Evolutionary conservation across 805 yeast genomes (phyloP), one percentile per base, ranked within the genome.

Genomic region (Vanderwaltozyma yarrowii): DNA sequence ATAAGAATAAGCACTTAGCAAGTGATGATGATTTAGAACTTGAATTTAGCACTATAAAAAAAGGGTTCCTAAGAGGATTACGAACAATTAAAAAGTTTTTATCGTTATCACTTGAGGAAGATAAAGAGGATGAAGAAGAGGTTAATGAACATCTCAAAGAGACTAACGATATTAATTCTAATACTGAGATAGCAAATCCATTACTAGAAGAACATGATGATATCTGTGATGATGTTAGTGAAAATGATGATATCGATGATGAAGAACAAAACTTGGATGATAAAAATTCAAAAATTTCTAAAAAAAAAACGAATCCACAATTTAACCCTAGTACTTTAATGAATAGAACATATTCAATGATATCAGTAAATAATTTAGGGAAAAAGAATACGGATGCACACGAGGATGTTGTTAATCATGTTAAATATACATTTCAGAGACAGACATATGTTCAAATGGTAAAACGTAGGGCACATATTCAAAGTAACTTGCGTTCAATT

Each of bases 401-500:
- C 14, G 16, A 6, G 17, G 32, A 30, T 8, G 23, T 17, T 30
- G 32, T 30, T 14, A 30, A 17, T 5, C 16, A 45, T 15, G 45
- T 57, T 1, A 47, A 50, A 33, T 44, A 65, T 39, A 58, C 64
- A 24, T 61, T 82, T 41, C 84, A 79, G 44, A 67, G 67, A 25
- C 80, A 78, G 38, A 74, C 78, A 37, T 68, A 81, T 56, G 69
- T 65, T 27, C 70, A 70, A 42, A 77, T 85, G 56, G 71, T 79
- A 42, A 62, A 69, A 28, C 66, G 92, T 15, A 77, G 86, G 46
- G 60, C 70, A 21, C 70, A 73, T 44, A 82, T 87, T 36, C 76
- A 80, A 54, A 76, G 77, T 40, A 95, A 87, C 61, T 76, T 84
- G 71, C 77, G 77, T 50, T 69, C 80, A 24, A 79, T 87, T 34